A percentile compares a stretch with the other conserved stretches of the same genome.
Conservation (phyloP, 2,329 filamentous ascomycete species). For the Chaetomium globosum region DNA sequence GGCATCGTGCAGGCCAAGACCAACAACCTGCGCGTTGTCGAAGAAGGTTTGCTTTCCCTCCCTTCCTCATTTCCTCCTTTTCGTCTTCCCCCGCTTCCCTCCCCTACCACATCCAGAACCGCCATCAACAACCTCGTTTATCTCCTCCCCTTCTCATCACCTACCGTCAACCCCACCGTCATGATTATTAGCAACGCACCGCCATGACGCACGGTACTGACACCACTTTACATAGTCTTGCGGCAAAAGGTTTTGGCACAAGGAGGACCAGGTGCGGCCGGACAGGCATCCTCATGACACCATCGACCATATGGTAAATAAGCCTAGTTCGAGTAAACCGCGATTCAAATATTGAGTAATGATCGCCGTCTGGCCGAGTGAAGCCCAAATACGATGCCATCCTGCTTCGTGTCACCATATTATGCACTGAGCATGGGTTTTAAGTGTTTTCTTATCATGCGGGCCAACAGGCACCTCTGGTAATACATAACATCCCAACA, state of each 20-base stretch:
- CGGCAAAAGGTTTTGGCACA: constrained; percentile 45
- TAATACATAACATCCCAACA: constrained; percentile 1
- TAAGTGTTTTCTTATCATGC: neutral
- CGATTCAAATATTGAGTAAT: neutral
- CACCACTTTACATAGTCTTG: constrained; percentile 40
- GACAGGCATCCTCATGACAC: constrained; percentile 32
- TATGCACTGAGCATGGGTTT: neutral
- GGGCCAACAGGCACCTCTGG: constrained; percentile 5
- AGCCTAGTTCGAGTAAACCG: neutral
- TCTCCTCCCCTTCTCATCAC: no score
- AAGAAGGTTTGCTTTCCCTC: constrained; percentile 68
- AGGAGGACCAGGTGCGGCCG: constrained; percentile 23
- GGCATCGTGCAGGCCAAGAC: constrained; percentile 70
- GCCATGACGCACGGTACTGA: neutral
- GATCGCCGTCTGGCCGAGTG: neutral
- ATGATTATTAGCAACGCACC: neutral
- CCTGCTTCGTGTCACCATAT: neutral
- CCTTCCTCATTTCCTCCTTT: no score
- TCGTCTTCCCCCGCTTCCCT: neutral
- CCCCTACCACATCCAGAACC: neutral
- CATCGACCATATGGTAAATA: neutral
- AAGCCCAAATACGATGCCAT: neutral
- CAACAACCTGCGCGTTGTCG: constrained; percentile 79
- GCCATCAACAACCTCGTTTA: neutral
- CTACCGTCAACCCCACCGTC: neutral